These are phyloP conservation scores for Pleodorina starrii DNA, from an alignment of 139 green algal species.

Conservation along the genomic window DNA sequence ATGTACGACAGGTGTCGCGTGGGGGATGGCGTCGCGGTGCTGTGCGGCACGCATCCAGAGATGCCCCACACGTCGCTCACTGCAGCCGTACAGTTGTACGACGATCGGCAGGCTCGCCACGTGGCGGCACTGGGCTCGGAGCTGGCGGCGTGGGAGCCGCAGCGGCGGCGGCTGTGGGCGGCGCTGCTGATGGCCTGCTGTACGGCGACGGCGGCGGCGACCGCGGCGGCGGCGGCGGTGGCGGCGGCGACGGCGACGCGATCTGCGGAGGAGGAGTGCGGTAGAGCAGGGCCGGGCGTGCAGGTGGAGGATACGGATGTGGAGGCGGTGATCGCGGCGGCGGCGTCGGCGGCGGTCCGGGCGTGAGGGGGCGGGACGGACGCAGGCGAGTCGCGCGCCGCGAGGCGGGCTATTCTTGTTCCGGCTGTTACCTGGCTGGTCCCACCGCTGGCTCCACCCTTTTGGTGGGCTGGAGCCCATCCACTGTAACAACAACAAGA, in stretches of 20 bases:
- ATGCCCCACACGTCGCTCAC: slow-evolving; percentile 58
- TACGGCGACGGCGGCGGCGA: background rate
- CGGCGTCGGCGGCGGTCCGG: no score
- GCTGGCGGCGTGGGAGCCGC: slow-evolving; percentile 18
- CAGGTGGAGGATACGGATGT: background rate
- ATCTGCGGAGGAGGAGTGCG: background rate
- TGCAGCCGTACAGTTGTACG: background rate
- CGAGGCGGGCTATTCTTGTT: no score
- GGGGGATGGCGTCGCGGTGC: slow-evolving; percentile 64
- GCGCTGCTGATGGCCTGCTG: slow-evolving; percentile 59
- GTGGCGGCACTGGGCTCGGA: slow-evolving; percentile 19
- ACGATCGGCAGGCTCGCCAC: background rate
- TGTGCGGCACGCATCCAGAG: slow-evolving; percentile 79
- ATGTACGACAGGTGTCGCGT: slow-evolving; percentile 52
- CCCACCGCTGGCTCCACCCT: no score
- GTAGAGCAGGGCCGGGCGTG: background rate
- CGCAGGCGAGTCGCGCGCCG: no score
- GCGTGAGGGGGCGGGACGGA: no score
- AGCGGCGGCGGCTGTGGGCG: slow-evolving; percentile 50
- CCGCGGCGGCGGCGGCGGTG: background rate
- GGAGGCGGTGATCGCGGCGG: background rate
- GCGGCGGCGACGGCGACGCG: background rate
- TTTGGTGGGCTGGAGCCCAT: no score
- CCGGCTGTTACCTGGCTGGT: no score
- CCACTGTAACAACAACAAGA: no score